A percentile compares a stretch with the other conserved stretches of the same genome.
These are phyloP conservation scores for Diplosphaera chodatii DNA, from an alignment of 139 green algal species.

Conservation along the genomic window DNA sequence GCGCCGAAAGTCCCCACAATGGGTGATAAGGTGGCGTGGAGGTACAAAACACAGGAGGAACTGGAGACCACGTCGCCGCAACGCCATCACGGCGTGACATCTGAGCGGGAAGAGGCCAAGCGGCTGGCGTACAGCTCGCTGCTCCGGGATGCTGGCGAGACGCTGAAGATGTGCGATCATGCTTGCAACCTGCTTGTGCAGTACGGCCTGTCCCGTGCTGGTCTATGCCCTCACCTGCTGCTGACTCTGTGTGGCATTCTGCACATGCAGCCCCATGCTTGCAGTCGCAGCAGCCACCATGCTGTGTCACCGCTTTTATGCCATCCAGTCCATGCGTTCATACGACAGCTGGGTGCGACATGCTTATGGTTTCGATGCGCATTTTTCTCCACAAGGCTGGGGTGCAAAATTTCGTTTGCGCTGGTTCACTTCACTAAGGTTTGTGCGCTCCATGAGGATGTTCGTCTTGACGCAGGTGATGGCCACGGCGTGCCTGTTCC, in stretches of 20 bases:
- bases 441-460: neutral
- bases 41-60: neutral
- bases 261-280: conserved; percentile 21
- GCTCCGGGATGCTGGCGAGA: neutral
- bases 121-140: neutral
- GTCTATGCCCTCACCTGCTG: no score
- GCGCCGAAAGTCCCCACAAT: no score
- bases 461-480: conserved; percentile 54
- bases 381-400: neutral
- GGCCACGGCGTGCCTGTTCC: conserved; percentile 73
- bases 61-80: neutral
- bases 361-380: conserved; percentile 4
- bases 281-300: conserved; percentile 38
- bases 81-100: neutral
- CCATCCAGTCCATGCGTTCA: conserved; percentile 44
- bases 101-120: neutral
- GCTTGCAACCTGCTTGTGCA: no score
- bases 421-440: no score
- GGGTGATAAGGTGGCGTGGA: no score
- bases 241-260: no score
- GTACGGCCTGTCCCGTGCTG: no score
- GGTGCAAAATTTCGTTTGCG: no score
- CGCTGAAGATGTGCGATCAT: neutral
- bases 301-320: conserved; percentile 67
- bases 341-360: conserved; percentile 69